Base-by-base conservation (phyloP, 75 land plant genomes). In the Chamaecyparis obtusa region DNA sequence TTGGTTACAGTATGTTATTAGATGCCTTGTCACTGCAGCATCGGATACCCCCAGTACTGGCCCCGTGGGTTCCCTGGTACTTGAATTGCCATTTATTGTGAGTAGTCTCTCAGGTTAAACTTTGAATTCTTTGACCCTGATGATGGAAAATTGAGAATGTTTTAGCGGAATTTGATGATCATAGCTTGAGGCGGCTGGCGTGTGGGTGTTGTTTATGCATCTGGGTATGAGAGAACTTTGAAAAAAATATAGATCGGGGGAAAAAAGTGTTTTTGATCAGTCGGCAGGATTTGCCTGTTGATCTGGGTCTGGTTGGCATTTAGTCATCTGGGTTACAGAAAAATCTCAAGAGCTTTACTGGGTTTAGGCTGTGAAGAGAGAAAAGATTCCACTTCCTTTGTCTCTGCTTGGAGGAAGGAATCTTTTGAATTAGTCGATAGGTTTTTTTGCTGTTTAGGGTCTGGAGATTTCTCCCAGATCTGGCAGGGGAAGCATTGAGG, bases 11-110 rank as follows among this genome's bases (percentile, higher is more conserved):
- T 24, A 5, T 64, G 27, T 64, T 24, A 78, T 78, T 78, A 78
- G 44, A 78, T 78, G 46, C 37, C 9, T 78, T 39, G n/a, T 78
- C 81, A 17, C 21, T 41, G 27, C 21, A 78, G 81, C 24, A 78
- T 41, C 24, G 43, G 21, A 39, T 39, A 41, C 39, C 81, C 43
- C 21, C 36, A 39, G 46, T 78, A 19, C 19, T 24, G 44, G 41
- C 39, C 81, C 81, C 81, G 41, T 78, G 81, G 81, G 46, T 78
- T 78, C 81, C 81, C 81, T 41, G 81, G 81, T 21, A 78, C 81
- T 39, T 78, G n/a, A 39, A 78, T 24, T 78, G 81, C 44, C n/a
- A 17, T 78, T 41, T 39, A 39, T 78, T 21, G n/a, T 39, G 0
- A 39, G 11, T 78, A 1, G 21, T 39, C 21, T 21, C 81, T 8